Conservation (phyloP, 148 eudicot species). For the Silene latifolia region DNA sequence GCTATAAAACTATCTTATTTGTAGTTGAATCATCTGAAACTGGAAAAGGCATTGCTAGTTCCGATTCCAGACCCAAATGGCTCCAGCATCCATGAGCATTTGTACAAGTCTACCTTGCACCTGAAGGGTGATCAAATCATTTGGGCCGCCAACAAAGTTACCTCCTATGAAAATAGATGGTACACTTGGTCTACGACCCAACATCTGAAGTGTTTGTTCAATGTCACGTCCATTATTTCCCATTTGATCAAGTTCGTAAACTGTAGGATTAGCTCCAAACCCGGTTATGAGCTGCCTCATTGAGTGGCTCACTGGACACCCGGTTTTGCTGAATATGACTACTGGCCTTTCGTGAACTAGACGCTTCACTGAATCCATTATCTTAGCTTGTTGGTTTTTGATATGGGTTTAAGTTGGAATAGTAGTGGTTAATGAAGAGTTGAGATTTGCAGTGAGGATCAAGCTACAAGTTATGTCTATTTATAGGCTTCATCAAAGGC, state of each 20-base stretch:
- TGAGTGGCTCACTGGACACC: slow-evolving; percentile 26
- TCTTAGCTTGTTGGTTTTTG: neutral
- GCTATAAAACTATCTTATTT: neutral
- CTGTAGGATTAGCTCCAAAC: slow-evolving; percentile 26
- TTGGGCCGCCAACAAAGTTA: slow-evolving; percentile 25
- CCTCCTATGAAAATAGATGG: slow-evolving; percentile 28
- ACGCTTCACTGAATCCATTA: slow-evolving; percentile 26
- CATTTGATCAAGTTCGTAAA: slow-evolving; percentile 34
- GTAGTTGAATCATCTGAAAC: neutral
- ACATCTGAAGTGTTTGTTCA: slow-evolving; percentile 28
- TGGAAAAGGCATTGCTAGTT: slow-evolving; percentile 8
- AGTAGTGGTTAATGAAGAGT: neutral
- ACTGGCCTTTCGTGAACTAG: slow-evolving; percentile 28
- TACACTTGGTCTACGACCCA: slow-evolving; percentile 30
- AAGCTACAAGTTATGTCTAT: slow-evolving; percentile 17
- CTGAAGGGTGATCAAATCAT: slow-evolving; percentile 30
- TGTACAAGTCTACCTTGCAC: slow-evolving; percentile 33
- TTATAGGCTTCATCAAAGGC: slow-evolving; percentile 15
- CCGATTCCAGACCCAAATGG: slow-evolving; percentile 34
- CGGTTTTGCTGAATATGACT: slow-evolving; percentile 25
- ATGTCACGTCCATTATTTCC: slow-evolving; percentile 29
- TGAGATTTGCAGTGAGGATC: slow-evolving; percentile 10
- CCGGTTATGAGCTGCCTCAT: slow-evolving; percentile 25
- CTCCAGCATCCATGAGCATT: slow-evolving; percentile 32
- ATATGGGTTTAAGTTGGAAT: neutral